Base-by-base conservation (phyloP, 176 grass and related monocot species). In the Pharus latifolius region DNA sequence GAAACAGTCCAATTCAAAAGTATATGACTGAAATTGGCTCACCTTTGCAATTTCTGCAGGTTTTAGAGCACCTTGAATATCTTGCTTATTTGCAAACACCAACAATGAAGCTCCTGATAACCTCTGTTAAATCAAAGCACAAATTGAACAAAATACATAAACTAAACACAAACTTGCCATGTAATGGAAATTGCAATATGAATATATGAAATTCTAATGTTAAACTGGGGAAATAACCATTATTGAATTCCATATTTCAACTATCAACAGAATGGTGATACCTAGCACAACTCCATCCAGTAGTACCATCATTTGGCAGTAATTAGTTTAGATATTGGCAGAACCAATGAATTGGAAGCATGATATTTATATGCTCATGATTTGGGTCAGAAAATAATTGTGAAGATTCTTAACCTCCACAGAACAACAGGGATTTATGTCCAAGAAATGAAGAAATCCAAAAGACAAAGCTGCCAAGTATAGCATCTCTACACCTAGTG, bases 1-100 rank as follows among this genome's bases (percentile, higher is more conserved):
- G 23, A 35, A 26, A 41, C 23, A 31, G 18, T 4, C 10, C 60
- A 13, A 32, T 27, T 30, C 8, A 52, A 57, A 65, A 14, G 61
- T 40, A 8, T 7, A 69, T 20, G 44, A 60, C 37, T 15, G 26
- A 76, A 50, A 29, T 78, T 58, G 54, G 18, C 83, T 72, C 74
- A 97, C 93, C 74, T 97, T 97, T 17, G 83, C 93, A 49, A 97
- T 97, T 74, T 97, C 93, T 70, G 32, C 59, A 49, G 93, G 86
- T 69, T 97, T 89, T 33, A 87, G 83, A 61, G 89, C 86, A 70
- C 93, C 93, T 61, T 92, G 93, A 49, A 97, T 97, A 60, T 92
- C 93, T 86, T 92, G 93, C 57, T 97, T 97, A 79, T 97, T 92
- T 80, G 93, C 93, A 90, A 92, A 97, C 49, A 97, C 78, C 78